phyloP scores from a whole-genome alignment of 345 rosid genomes.

The Aquilaria sinensis region DNA sequence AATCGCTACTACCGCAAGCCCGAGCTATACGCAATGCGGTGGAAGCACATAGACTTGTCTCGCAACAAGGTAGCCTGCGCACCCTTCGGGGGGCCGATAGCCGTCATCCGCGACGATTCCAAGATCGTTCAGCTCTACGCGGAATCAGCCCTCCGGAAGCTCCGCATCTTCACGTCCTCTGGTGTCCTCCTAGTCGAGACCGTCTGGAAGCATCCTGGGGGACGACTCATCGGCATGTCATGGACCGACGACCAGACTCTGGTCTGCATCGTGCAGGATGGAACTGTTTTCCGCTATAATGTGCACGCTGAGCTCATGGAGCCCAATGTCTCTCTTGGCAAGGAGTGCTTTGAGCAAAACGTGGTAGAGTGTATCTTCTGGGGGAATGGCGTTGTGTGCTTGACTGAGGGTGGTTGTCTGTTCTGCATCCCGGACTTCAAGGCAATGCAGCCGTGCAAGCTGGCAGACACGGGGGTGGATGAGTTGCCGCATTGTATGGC shows the following conservation, averaged over 20 bases:
- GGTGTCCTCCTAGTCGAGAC: conserved; percentile 76
- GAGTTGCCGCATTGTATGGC: conserved; percentile 65
- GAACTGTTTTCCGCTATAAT: conserved; percentile 80
- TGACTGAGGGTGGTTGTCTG: conserved; percentile 67
- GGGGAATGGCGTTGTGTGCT: conserved; percentile 87
- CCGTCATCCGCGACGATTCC: conserved; percentile 94
- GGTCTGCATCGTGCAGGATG: conserved; percentile 81
- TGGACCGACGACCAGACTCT: conserved; percentile 94
- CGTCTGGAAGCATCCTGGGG: conserved; percentile 92
- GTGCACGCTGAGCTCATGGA: conserved; percentile 68
- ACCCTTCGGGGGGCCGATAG: conserved; percentile 87
- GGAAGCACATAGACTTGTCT: conserved; percentile 81
- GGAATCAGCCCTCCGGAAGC: conserved; percentile 94
- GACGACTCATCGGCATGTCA: conserved; percentile 84
- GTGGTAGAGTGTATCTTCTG: conserved; percentile 87
- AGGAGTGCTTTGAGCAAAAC: conserved; percentile 85
- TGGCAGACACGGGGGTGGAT: conserved; percentile 54
- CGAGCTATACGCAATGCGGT: conserved; percentile 76
- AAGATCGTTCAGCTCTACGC: conserved; percentile 97
- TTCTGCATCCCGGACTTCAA: conserved; percentile 70
- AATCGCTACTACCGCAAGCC: conserved; percentile 87
- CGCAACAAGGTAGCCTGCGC: conserved; percentile 96
- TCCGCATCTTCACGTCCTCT: conserved; percentile 90
- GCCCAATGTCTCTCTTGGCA: conserved; percentile 69
- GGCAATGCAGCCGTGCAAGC: conserved; percentile 44